Conservation (phyloP, 1,284 basidiomycete species). For the Cutaneotrichosporon dermatis region DNA sequence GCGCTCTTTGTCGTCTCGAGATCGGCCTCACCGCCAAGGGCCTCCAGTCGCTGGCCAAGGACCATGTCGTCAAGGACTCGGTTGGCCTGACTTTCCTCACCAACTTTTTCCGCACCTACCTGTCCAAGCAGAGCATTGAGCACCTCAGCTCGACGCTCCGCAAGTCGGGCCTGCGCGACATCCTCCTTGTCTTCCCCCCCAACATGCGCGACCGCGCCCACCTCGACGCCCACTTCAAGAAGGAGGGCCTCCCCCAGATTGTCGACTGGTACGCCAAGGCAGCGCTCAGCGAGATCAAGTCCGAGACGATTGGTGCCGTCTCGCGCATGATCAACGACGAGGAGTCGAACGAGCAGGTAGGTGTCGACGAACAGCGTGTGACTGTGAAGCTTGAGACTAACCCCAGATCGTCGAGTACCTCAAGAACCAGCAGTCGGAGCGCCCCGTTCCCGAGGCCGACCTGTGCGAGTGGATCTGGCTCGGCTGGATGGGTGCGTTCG, state of each 20-base stretch:
- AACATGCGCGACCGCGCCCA: conserved; percentile 68
- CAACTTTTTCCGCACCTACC: conserved; percentile 61
- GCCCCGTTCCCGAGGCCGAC: conserved; percentile 69
- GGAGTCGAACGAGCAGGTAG: conserved; percentile 59
- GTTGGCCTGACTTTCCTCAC: conserved; percentile 73
- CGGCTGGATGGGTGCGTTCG: conserved; percentile 77
- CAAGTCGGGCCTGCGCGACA: conserved; percentile 77
- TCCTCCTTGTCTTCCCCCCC: conserved; percentile 78
- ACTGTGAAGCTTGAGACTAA: not conserved
- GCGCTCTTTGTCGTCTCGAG: conserved; percentile 76
- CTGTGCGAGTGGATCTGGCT: conserved; percentile 85
- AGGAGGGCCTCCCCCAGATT: conserved; percentile 67
- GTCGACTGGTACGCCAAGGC: conserved; percentile 89
- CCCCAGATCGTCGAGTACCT: conserved; percentile 68
- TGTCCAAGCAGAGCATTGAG: conserved; percentile 76
- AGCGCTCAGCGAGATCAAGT: conserved; percentile 69
- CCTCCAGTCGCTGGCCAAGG: conserved; percentile 78
- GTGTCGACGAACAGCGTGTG: conserved; percentile 24
- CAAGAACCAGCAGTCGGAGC: conserved; percentile 56
- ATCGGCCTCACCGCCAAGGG: conserved; percentile 72
- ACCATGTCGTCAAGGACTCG: conserved; percentile 90
- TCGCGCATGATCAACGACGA: conserved; percentile 56
- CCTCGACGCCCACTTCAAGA: conserved; percentile 81
- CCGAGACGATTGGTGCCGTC: conserved; percentile 61
- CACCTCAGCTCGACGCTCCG: conserved; percentile 72